Evolutionary conservation across 345 rosid species (phyloP).

Genomic region (Psidium guajava): DNA sequence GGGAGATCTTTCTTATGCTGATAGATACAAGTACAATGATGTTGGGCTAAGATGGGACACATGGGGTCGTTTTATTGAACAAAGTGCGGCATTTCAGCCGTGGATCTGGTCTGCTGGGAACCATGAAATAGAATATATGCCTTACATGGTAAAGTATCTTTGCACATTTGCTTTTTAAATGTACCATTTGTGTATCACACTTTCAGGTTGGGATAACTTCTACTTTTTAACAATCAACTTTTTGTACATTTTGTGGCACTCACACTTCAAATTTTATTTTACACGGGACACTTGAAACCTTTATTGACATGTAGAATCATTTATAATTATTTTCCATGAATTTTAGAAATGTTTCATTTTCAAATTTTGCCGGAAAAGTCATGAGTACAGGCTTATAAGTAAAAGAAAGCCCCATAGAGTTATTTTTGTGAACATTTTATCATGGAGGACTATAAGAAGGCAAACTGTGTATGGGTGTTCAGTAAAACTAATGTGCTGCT

Average conservation of each 20-base stretch:
- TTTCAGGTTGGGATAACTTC: background rate
- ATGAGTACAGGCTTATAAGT: background rate
- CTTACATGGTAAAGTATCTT: slow-evolving; percentile 54
- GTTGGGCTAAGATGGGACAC: slow-evolving; percentile 79
- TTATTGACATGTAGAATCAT: background rate
- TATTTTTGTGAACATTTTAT: background rate
- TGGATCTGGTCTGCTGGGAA: slow-evolving; percentile 95
- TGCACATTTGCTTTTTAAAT: background rate
- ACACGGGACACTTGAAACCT: background rate
- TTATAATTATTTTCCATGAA: background rate
- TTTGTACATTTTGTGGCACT: background rate
- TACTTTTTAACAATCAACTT: background rate
- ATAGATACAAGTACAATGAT: slow-evolving; percentile 64
- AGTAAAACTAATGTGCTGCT: background rate
- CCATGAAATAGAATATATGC: slow-evolving; percentile 83
- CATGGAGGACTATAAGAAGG: background rate
- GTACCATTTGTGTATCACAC: background rate
- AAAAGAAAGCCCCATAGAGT: background rate
- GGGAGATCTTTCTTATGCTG: slow-evolving; percentile 94
- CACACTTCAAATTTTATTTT: background rate
- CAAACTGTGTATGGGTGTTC: background rate
- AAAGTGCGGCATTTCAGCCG: slow-evolving; percentile 74
- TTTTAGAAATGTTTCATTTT: background rate
- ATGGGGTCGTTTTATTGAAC: slow-evolving; percentile 82
- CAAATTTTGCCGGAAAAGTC: background rate